Evolutionary conservation across 805 yeast genomes (phyloP), one percentile per base, ranked within the genome.

Genomic region (Candida piceae): DNA sequence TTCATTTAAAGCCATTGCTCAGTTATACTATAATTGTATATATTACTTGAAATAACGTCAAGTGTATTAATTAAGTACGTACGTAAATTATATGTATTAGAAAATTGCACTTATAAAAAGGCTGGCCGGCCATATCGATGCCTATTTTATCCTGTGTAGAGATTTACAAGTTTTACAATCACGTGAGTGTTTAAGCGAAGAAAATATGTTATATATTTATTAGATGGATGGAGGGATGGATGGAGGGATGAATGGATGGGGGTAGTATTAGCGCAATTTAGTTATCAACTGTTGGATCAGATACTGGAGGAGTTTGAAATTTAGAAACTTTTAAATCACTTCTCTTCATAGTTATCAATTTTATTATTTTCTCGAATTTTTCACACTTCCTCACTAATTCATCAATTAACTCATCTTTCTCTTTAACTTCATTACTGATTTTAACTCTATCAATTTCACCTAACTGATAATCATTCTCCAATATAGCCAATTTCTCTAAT

Each of bases 231-330:
- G 22, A 7, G 22, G 22, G 6, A 7, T 20, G 6, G 22, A 20
- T 20, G 22, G 22, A 7, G 22, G 22, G 6, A 7, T 20, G 26
- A 7, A 23, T 23, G 13, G 12, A 23, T 23, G 5, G 7, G 23
- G 23, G 23, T 21, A 21, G 23, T 9, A 9, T 10, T 9, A 24
- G 9, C 12, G 12, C 6, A 24, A 24, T 9, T 26, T 15, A 13
- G 9, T 7, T 7, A 10, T n/a, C 13, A 10, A 10, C 11, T 26
- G 4, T 5, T 5, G 9, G 16, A 13, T 35, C 26, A 9, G n/a
- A 35, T 4, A 50, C 38, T 4, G 57, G 57, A 5, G 57, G 57
- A 1, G 57, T 53, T 34, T 48, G 46, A 36, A 34, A 53, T 34
- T 43, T 51, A 12, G 56, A 32, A 4, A 53, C 38, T 41, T 50